Evolutionary conservation across 495 filamentous ascomycete genomes (phyloP), one percentile per base, ranked within the genome.

Genomic region (Hapsidospora chrysogenum): DNA sequence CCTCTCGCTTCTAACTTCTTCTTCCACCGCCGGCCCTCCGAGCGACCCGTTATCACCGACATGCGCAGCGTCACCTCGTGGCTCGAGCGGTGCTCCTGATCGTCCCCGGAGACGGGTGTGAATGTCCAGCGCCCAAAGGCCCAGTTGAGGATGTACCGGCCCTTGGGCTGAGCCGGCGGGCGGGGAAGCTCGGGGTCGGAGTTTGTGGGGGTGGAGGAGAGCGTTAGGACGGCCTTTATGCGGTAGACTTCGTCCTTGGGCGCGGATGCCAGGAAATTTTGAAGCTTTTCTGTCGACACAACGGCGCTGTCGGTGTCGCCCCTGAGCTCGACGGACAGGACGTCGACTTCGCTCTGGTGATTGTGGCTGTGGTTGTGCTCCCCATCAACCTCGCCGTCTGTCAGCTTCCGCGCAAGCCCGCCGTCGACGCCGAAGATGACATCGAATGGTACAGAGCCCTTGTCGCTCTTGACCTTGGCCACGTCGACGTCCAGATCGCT

Each of bases 101-200:
- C 49, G 0, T 43, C 49, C 4, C 52, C 51, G 4, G 49, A 51
- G 23, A 79, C 58, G 0, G 64, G 63, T 4, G 85, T 87, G 47
- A 81, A 87, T 2, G 72, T 93, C 89, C 89, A 95, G 13, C 89
- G 67, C 5, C 85, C 86, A 56, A 97, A 97, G 0, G 89, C 92
- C 89, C 89, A 96, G 51, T 97, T 97, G 29, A 97, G 64, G 31
- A 95, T 92, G 49, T 85, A 92, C 40, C 72, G 45, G 3, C 37
- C 46, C 34, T 17, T 28, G 9, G 35, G 32, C 16, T 28, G 14
- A 2, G 35, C 13, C 14, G 37, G 22, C 4, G 36, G 34, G 23
- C 33, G 27, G 13, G 20, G 38, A 2, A 41, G 41, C 7, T 70
- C 66, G 28, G 67, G 70, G 34, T 75, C 68, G 13, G 75, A 80